A percentile compares a stretch with the other conserved stretches of the same genome.
phyloP scores from a whole-genome alignment of 768 basidiomycete species.

The Hygrophorus russula region DNA sequence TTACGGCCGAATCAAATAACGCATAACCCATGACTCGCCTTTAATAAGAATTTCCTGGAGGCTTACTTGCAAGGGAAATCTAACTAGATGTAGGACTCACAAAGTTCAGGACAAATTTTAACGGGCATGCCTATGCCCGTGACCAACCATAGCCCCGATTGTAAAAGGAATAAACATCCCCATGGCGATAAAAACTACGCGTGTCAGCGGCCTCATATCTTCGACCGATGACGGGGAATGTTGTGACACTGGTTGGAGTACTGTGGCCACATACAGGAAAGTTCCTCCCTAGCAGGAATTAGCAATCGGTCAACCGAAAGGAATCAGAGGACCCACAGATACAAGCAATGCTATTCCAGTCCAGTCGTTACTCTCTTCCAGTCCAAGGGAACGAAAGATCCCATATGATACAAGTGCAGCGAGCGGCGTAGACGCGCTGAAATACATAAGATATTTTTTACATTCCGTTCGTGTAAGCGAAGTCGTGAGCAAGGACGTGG shows the following conservation, averaged over 20 bases:
- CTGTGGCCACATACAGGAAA: slow-evolving; percentile 90
- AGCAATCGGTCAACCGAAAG: background rate
- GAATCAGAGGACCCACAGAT: slow-evolving; percentile 47
- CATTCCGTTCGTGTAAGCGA: slow-evolving; percentile 59
- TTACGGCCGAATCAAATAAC: too few relatives aligned
- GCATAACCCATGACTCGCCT: too few relatives aligned
- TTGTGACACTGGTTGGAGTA: slow-evolving; percentile 66
- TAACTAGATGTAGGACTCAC: too few relatives aligned
- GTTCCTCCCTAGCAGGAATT: slow-evolving; percentile 61
- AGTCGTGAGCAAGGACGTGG: slow-evolving; percentile 72
- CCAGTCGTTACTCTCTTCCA: slow-evolving; percentile 35
- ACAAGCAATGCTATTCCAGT: slow-evolving; percentile 73
- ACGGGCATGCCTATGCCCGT: slow-evolving; percentile 32
- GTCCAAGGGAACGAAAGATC: slow-evolving; percentile 45
- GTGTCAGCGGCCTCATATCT: slow-evolving; percentile 27
- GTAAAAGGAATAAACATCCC: slow-evolving; percentile 69
- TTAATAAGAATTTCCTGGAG: too few relatives aligned
- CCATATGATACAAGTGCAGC: slow-evolving; percentile 72
- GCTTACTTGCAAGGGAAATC: too few relatives aligned
- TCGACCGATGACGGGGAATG: slow-evolving; percentile 22
- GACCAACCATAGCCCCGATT: slow-evolving; percentile 49
- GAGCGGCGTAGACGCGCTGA: slow-evolving; percentile 76
- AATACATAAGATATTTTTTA: slow-evolving; percentile 63
- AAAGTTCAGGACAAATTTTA: too few relatives aligned
- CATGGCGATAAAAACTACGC: slow-evolving; percentile 41